These are phyloP conservation scores for Melaleuca alternifolia DNA, from an alignment of 345 rosid genomes.

Conservation along the genomic window DNA sequence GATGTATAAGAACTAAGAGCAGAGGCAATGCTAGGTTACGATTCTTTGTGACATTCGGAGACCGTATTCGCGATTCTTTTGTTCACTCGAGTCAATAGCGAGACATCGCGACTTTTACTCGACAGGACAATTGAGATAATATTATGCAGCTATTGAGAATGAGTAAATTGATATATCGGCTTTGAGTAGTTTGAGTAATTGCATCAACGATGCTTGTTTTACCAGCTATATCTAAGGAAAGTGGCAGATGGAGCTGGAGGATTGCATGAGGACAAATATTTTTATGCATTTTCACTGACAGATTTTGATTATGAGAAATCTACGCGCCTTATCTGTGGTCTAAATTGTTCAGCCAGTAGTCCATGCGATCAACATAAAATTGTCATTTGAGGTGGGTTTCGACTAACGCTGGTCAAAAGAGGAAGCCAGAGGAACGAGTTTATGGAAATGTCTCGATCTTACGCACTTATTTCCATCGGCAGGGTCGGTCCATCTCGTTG, in stretches of 20 bases:
- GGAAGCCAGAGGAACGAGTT: background rate
- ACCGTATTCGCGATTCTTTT: background rate
- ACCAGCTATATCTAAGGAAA: background rate
- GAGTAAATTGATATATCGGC: background rate
- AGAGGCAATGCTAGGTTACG: background rate
- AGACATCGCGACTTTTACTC: background rate
- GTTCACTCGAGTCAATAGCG: background rate
- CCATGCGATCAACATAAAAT: background rate
- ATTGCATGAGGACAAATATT: background rate
- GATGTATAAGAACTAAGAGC: background rate
- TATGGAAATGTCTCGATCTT: background rate
- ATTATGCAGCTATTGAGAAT: background rate
- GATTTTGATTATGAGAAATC: fast-evolving
- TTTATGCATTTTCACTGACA: too few species aligned
- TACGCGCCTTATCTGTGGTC: background rate
- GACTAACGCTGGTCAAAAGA: background rate
- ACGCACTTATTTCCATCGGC: background rate
- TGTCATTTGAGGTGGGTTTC: background rate
- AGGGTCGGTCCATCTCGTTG: background rate
- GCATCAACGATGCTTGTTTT: background rate
- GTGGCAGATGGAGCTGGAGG: background rate
- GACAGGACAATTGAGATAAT: fast-evolving
- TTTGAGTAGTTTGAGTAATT: background rate
- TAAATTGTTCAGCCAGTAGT: background rate
- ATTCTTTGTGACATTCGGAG: background rate